Evolutionary conservation across 1,284 basidiomycete species (phyloP), one percentile per base, ranked within the genome.

Genomic region (Dichomitus squalens): DNA sequence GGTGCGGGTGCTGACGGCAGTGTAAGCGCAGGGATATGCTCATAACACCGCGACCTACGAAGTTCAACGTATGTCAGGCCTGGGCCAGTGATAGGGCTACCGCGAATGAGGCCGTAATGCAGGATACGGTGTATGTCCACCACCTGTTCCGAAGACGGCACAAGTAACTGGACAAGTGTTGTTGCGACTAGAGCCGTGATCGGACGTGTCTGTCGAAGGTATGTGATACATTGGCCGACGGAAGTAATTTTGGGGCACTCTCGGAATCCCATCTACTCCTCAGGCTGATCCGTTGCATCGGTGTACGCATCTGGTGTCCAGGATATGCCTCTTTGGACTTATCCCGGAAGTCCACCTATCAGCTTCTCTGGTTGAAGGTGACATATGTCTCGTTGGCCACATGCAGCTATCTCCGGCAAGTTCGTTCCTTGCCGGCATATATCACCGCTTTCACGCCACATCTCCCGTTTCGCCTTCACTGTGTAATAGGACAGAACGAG

Each of bases 271-370:
- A 12, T 33, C 31, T 33, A n/a, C 29, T 16, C 6, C 16, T 44
- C 16, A 14, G 12, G 14, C 11, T 18, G 41, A 29, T 29, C 41
- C 16, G 41, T 14, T 27, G 41, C 23, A 16, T 44, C 25, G 41
- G 41, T 44, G 21, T 36, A 33, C n/a, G 35, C 35, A 16, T 21
- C 41, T 23, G 16, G 5, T 25, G 18, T 44, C 41, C 23, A 44
- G 41, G 41, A 44, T 44, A 44, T 29, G 41, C 41, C 41, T 29
- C 41, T 44, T 44, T 29, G 41, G 25, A 44, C 41, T 44, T 44
- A 44, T 44, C 41, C 23, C 23, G 23, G 31, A n/a, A 29, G 25
- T 27, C 41, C 14, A 27, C 7, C 25, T 6, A 16, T 12, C 5
- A 16, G 41, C 21, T 16, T 25, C 23, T 25, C 21, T 44, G 16